These are phyloP conservation scores for Arthrobotrys sinensis DNA, from an alignment of 2,329 filamentous ascomycete genomes.

Conservation along the genomic window DNA sequence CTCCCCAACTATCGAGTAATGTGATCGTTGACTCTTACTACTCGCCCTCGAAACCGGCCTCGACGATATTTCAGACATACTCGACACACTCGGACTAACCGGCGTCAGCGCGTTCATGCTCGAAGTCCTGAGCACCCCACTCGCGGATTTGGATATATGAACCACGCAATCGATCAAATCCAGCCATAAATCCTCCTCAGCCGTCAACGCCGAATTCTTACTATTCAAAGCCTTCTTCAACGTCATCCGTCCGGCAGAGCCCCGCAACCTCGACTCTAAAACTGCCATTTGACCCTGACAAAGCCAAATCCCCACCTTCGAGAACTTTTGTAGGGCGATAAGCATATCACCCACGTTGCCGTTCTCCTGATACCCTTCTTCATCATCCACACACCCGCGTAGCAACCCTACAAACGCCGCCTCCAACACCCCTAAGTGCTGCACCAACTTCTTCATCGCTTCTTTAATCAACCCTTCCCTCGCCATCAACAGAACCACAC, in stretches of 20 bases:
- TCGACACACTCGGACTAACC: constrained; percentile 41
- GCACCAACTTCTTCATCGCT: constrained; percentile 88
- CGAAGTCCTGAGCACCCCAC: constrained; percentile 55
- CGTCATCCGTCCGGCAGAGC: constrained; percentile 63
- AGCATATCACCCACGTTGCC: constrained; percentile 82
- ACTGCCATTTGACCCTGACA: constrained; percentile 87
- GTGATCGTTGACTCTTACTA: constrained; percentile 54
- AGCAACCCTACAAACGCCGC: constrained; percentile 83
- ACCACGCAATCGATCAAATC: constrained; percentile 77
- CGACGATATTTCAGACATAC: constrained; percentile 35
- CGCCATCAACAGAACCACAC: constrained; percentile 90
- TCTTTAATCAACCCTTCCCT: constrained; percentile 85
- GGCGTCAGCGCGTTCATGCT: constrained; percentile 44
- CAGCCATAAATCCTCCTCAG: constrained; percentile 77
- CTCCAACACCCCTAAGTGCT: constrained; percentile 84
- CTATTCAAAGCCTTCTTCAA: constrained; percentile 63
- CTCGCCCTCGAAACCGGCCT: constrained; percentile 68
- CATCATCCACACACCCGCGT: constrained; percentile 67
- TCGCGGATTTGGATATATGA: constrained; percentile 69
- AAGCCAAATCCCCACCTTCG: constrained; percentile 93
- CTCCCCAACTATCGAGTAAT: constrained; percentile 63
- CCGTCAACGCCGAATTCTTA: constrained; percentile 67
- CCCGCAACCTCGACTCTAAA: constrained; percentile 66
- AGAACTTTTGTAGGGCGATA: constrained; percentile 86
- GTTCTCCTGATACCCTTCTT: constrained; percentile 63